A percentile compares a stretch with the other conserved stretches of the same genome.
These are phyloP conservation scores for Hygrocybe coccinea DNA, from an alignment of 768 basidiomycete genomes.

Conservation along the genomic window DNA sequence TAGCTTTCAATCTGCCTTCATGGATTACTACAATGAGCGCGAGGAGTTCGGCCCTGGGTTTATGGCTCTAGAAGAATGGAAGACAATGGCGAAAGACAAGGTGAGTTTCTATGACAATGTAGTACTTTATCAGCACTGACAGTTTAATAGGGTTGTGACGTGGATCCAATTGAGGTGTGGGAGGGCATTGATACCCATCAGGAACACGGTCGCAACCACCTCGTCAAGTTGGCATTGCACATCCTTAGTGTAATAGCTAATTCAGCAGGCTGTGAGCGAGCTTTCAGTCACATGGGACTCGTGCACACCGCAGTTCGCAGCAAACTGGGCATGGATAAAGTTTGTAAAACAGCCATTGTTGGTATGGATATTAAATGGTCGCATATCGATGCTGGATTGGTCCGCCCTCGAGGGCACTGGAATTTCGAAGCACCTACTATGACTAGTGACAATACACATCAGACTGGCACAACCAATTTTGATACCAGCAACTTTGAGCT, in stretches of 20 bases:
- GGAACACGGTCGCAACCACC: neutral
- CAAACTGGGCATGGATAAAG: constrained; percentile 15
- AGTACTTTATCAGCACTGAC: neutral
- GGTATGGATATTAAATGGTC: constrained; percentile 17
- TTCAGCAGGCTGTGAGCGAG: constrained; percentile 25
- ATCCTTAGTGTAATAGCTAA: constrained; percentile 25
- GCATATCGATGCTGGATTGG: constrained; percentile 14
- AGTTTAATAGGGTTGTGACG: neutral
- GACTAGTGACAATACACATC: neutral
- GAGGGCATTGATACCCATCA: neutral
- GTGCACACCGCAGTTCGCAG: constrained; percentile 18
- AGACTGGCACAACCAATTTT: neutral
- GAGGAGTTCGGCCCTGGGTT: constrained; percentile 7
- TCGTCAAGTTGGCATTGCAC: constrained; percentile 22
- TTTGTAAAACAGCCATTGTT: constrained; percentile 16
- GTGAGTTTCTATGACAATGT: constrained; percentile 12
- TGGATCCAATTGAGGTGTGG: constrained; percentile 6
- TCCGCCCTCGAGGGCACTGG: constrained; percentile 6
- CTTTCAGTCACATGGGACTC: constrained; percentile 24
- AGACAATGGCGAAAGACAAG: neutral
- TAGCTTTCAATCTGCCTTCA: neutral
- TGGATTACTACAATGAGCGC: constrained; percentile 8
- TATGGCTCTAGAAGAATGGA: constrained; percentile 4
- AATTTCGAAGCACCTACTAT: neutral
- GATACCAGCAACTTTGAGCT: neutral